Conservation (phyloP, 1,284 basidiomycete genomes). For the Microbotryum saponariae region DNA sequence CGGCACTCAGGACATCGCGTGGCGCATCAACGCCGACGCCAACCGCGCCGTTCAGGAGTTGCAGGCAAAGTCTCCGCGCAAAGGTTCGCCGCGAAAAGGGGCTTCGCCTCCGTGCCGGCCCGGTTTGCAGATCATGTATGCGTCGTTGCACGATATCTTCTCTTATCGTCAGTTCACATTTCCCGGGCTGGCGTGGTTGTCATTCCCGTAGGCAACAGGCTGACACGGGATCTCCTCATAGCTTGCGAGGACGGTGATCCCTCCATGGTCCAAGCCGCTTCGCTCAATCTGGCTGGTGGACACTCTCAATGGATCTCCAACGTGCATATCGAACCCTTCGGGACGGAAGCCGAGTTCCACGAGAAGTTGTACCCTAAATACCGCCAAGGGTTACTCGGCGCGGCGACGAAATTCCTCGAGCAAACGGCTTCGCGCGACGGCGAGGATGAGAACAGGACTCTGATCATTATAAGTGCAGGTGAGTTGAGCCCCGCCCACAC, state of each 20-base stretch:
- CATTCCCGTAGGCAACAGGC: not conserved
- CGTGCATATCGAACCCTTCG: constrained; percentile 74
- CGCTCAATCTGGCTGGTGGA: constrained; percentile 30
- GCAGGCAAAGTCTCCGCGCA: constrained; percentile 49
- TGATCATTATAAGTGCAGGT: constrained; percentile 73
- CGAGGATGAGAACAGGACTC: constrained; percentile 50
- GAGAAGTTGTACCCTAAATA: constrained; percentile 65
- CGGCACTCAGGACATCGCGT: constrained; percentile 82
- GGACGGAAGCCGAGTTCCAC: constrained; percentile 68
- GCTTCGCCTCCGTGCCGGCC: constrained; percentile 34
- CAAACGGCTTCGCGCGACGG: constrained; percentile 54
- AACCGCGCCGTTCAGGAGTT: constrained; percentile 48
- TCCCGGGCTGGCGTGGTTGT: too few relatives aligned
- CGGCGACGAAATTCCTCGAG: constrained; percentile 64
- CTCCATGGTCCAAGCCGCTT: constrained; percentile 29
- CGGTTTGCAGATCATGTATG: constrained; percentile 71
- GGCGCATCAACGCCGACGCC: constrained; percentile 85
- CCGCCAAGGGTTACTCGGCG: constrained; percentile 54
- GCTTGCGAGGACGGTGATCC: constrained; percentile 46
- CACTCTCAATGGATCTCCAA: constrained; percentile 46
- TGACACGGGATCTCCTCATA: constrained; percentile 16
- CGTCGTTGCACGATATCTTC: constrained; percentile 75
- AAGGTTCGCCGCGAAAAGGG: constrained; percentile 2
- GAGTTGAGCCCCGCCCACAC: constrained; percentile 20
- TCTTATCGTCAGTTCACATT: constrained; percentile 30